These are phyloP conservation scores for Aeschynomene evenia DNA, from an alignment of 306 rosid species.

Conservation along the genomic window DNA sequence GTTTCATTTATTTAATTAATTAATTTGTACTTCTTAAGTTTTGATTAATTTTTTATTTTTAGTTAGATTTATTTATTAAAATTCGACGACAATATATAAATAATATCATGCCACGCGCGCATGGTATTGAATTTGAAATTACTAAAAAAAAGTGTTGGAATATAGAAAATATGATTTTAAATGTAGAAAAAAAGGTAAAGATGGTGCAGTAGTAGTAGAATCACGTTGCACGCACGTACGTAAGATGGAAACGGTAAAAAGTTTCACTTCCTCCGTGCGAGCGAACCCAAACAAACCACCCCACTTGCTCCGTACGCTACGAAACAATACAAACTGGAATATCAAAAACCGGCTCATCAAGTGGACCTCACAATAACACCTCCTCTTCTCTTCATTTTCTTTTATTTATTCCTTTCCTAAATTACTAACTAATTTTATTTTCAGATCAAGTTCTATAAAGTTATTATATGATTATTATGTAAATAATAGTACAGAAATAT, in stretches of 20 bases:
- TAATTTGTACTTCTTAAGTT: too few relatives aligned
- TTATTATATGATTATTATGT: neutral
- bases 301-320: conserved; percentile 49
- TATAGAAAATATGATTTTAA: too few relatives aligned
- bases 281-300: conserved; percentile 26
- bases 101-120: too few relatives aligned
- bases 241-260: conserved; percentile 7
- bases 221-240: neutral
- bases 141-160: too few relatives aligned
- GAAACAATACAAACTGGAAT: conserved; percentile 48
- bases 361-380: conserved; percentile 39
- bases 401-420: neutral
- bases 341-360: conserved; percentile 40
- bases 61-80: too few relatives aligned
- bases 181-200: too few relatives aligned
- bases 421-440: neutral
- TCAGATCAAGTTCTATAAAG: neutral
- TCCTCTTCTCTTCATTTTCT: neutral
- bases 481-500: conserved; percentile 2
- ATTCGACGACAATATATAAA: too few relatives aligned
- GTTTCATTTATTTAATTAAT: too few relatives aligned
- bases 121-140: too few relatives aligned
- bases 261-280: conserved; percentile 23
- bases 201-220: too few relatives aligned
- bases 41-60: too few relatives aligned